Evolutionary conservation across 257 asterid genomes (phyloP), one percentile per base, ranked within the genome.

Genomic region (Solanum ossicruentum): DNA sequence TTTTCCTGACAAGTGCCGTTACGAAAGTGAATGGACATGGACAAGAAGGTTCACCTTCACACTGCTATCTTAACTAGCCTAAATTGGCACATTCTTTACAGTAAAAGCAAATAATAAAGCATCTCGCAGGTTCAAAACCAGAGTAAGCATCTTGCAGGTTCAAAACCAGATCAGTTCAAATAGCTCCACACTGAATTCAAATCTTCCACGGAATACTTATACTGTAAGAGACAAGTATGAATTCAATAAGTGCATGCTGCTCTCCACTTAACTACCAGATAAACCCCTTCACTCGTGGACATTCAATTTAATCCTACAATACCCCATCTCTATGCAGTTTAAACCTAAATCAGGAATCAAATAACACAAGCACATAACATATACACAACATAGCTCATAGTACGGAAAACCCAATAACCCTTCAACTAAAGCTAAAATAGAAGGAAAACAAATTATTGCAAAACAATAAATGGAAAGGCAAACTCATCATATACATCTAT

Each of bases 171-270:
- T 39, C 78, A 18, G 23, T 8, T 15, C 18, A 17, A 70, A 39
- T 70, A 47, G 23, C 10, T 39, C 41, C 54, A 70, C 16, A 4
- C 39, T 3, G 52, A 43, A 70, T 39, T 70, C 28, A 70, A 17
- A 12, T 17, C 78, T 16, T 69, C 21, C 8, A 20, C 2, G 10
- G 7, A 69, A 69, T 39, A 69, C 63, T 23, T 77, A 23, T 77
- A 51, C 61, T 51, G 61, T 26, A 51, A 23, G 13, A 75, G 41
- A 75, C 43, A 45, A 72, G 12, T 26, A n/a, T 45, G 36, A 72
- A 72, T 45, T 96, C 98, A 79, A 94, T 98, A 82, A 98, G 95
- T 72, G 20, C 36, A 47, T 26, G 16, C 21, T 70, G 45, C 15
- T 57, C 13, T 75, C 15, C 23, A 75, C 9, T 75, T 75, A 75